Conservation (phyloP, 768 basidiomycete species). For the Sarcomyxa edulis region DNA sequence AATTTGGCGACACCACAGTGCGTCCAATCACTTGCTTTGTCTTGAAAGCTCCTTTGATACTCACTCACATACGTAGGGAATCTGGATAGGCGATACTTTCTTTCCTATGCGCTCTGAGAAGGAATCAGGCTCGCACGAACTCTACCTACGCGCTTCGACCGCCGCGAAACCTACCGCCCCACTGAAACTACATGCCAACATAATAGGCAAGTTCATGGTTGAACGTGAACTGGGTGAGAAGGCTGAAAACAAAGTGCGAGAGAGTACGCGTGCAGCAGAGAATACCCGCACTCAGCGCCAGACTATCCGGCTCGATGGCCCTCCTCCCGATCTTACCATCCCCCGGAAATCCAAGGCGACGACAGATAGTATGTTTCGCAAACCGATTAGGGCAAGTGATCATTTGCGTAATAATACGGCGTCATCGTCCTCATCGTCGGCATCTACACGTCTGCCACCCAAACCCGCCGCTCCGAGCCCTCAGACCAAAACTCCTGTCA, state of each 20-base stretch:
- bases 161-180: constrained; percentile 55
- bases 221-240: constrained; percentile 52
- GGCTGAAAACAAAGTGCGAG: constrained; percentile 38
- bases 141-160: constrained; percentile 63
- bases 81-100: constrained; percentile 60
- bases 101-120: constrained; percentile 51
- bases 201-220: constrained; percentile 68
- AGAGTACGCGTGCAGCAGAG: constrained; percentile 40
- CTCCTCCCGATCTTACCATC: constrained; percentile 30
- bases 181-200: constrained; percentile 68
- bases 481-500: constrained; percentile 10
- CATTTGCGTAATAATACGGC: constrained; percentile 20
- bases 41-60: not conserved
- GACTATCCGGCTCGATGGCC: constrained; percentile 45
- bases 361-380: constrained; percentile 32
- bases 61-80: constrained; percentile 38
- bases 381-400: constrained; percentile 23
- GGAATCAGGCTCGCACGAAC: constrained; percentile 60
- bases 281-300: constrained; percentile 36
- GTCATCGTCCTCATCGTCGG: constrained; percentile 21
- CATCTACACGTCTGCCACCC: constrained; percentile 17
- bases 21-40: constrained; percentile 15
- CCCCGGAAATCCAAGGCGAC: constrained; percentile 30
- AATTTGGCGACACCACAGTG: constrained; percentile 60
- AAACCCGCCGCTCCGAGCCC: constrained; percentile 18